Base-by-base conservation (phyloP, 1,284 basidiomycete genomes). In the Ustilago xerochloae region DNA sequence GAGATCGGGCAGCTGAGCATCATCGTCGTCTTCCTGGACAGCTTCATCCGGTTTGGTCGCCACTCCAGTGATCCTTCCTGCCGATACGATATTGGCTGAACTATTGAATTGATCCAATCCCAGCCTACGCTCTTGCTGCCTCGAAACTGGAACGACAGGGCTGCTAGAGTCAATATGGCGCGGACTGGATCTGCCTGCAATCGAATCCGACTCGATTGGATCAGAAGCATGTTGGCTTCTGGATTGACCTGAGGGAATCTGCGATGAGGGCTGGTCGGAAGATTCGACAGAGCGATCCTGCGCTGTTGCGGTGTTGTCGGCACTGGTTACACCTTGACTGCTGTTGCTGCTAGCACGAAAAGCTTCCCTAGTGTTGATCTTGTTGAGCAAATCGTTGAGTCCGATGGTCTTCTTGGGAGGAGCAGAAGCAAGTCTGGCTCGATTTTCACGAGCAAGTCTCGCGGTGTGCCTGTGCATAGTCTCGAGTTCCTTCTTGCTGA, bases 391-490 rank as follows among this genome's bases (percentile, higher is more conserved):
- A 29, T 80, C 78, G 36, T 63, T 56, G 43, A 81, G 63, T 15
- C 64, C 64, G 52, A 75, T 68, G 54, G 70, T 77, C 56, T 67
- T 68, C 54, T 73, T 77, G 13, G 61, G 75, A 33, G 75, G 75
- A 3, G 47, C 29, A 9, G 56, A 58, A 4, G 59, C 53, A 8
- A 76, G 52, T 16, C 52, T 50, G 7, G 72, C 52, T 32, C 74
- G 70, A 24, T 79, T 61, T 39, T 80, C 75, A 52, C 81, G 77
- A 13, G 73, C 76, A 8, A 80, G 61, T 5, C 70, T 68, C 4
- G 81, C 81, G 1, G 78, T 70, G 43, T 78, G 73, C 6, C 66
- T 54, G 53, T 82, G 73, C 81, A 81, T 82, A 50, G 55, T 66
- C 16, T 79, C 78, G 29, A 74, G 33, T 35, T 81, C 79, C 53